These are phyloP conservation scores for Fusarium drepaniforme DNA, from an alignment of 2,329 filamentous ascomycete species.

Conservation along the genomic window DNA sequence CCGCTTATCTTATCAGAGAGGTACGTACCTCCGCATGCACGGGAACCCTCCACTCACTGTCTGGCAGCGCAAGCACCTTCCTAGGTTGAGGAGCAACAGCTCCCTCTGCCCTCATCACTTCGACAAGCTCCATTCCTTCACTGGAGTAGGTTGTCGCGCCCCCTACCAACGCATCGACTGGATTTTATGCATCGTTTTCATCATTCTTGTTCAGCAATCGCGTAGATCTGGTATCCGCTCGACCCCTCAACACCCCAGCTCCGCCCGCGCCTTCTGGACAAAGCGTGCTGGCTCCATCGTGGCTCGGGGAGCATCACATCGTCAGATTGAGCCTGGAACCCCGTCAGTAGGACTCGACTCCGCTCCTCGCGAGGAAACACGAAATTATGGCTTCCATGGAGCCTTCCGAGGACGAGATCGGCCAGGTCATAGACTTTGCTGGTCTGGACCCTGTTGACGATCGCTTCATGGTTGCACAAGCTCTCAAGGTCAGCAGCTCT, in stretches of 20 bases:
- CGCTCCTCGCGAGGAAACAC: neutral
- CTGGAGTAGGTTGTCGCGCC: conserved; percentile 4
- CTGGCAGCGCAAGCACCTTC: conserved; percentile 16
- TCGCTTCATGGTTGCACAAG: conserved; percentile 54
- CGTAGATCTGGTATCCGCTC: neutral
- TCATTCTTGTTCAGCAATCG: neutral
- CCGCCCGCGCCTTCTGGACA: neutral
- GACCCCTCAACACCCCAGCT: neutral
- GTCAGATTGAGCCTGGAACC: conserved; percentile 16
- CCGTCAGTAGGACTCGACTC: neutral
- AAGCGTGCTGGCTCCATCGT: conserved; percentile 15
- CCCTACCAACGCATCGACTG: neutral
- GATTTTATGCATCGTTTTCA: conserved; percentile 7
- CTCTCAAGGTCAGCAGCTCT: conserved; percentile 53
- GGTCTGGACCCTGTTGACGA: conserved; percentile 52
- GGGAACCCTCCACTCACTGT: conserved; percentile 13
- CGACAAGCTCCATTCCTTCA: conserved; percentile 27
- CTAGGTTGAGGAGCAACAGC: conserved; percentile 9
- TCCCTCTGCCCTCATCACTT: conserved; percentile 24
- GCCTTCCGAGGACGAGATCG: conserved; percentile 53
- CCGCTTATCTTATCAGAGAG: conserved; percentile 34
- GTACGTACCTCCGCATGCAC: conserved; percentile 29
- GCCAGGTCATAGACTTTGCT: conserved; percentile 57
- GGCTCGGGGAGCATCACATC: conserved; percentile 17
- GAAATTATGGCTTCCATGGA: conserved; percentile 50